These are phyloP conservation scores for Pichia sp. DNA, from an alignment of 1,139 yeast genomes.

Conservation along the genomic window DNA sequence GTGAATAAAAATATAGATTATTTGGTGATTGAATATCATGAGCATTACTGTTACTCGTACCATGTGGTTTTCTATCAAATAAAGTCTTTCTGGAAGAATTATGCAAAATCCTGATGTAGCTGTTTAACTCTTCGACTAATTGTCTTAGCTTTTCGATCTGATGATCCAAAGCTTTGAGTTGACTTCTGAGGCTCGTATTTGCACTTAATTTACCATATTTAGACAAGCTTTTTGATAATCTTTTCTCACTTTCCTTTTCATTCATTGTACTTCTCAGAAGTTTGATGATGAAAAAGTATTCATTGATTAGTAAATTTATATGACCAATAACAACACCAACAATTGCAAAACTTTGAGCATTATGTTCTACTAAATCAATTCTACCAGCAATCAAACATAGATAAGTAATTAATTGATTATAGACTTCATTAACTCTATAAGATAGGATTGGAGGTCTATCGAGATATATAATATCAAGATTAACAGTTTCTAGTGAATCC, in stretches of 20 bases:
- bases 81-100: constrained; percentile 22
- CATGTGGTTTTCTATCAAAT: constrained; percentile 12
- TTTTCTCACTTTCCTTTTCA: constrained; percentile 10
- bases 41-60: not conserved
- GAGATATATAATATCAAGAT: constrained; percentile 30
- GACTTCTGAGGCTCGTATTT: constrained; percentile 10
- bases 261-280: constrained; percentile 43
- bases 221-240: constrained; percentile 1
- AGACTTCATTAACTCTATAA: constrained; percentile 67
- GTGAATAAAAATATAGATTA: constrained; percentile 45
- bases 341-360: constrained; percentile 60
- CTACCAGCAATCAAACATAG: constrained; percentile 69
- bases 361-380: constrained; percentile 68
- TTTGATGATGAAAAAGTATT: constrained; percentile 35
- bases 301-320: constrained; percentile 56
- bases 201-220: constrained; percentile 9
- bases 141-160: constrained; percentile 33
- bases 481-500: constrained; percentile 10
- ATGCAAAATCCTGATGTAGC: constrained; percentile 58
- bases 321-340: constrained; percentile 65
- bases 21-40: constrained; percentile 9
- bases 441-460: constrained; percentile 61
- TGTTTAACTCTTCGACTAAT: constrained; percentile 59
- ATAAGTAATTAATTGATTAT: constrained; percentile 62
- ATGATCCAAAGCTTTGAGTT: constrained; percentile 20